Evolutionary conservation across 139 green algal species (phyloP), one percentile per base, ranked within the genome.

Genomic region (Chlorella sp.): DNA sequence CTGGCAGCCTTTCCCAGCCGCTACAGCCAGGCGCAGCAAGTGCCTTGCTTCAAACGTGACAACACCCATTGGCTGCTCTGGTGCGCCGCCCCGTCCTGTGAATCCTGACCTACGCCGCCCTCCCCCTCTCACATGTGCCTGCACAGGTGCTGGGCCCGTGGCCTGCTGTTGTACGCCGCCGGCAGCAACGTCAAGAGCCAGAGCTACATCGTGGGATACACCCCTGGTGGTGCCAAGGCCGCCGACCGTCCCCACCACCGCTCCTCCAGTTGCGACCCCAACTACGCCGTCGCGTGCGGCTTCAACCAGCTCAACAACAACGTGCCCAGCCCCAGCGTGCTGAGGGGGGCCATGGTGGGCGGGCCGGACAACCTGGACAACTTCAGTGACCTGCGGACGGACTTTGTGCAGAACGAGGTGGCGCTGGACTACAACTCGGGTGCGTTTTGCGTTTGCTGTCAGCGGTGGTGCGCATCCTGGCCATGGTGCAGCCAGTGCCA

Each of bases 301-400:
- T 55, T 10, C 10, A 55, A 55, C 42, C 42, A 55, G 42, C 17
- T 55, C 42, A 55, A 55, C 42, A n/a, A n/a, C n/a, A n/a, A n/a
- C n/a, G n/a, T n/a, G n/a, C n/a, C 42, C 42, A 55, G 17, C 17
- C 42, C 42, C 17, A 55, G 17, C 42, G 42, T 55, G 20, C 55
- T 64, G 55, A 27, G 75, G 6, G 89, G 89, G 2, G 88, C 85
- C 1, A 77, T 94, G 50, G 79, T 93, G 29, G 85, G 88, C 36
- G 88, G 85, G 1, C 82, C 83, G 49, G 67, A 76, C 30, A 62
- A 78, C 24, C 49, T 78, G n/a, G 80, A 78, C 63, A 49, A 72
- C 32, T 83, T 71, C 34, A 42, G 59, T 1, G 74, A 83, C 30
- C 55, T 36, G 26, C 49, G 78, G 2, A 36, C 32, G 35, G 35